Percentiles rank a stretch among this genome's conserved stretches.
Evolutionary conservation across 495 filamentous ascomycete species (phyloP).

Genomic region (Rhypophila decipiens): DNA sequence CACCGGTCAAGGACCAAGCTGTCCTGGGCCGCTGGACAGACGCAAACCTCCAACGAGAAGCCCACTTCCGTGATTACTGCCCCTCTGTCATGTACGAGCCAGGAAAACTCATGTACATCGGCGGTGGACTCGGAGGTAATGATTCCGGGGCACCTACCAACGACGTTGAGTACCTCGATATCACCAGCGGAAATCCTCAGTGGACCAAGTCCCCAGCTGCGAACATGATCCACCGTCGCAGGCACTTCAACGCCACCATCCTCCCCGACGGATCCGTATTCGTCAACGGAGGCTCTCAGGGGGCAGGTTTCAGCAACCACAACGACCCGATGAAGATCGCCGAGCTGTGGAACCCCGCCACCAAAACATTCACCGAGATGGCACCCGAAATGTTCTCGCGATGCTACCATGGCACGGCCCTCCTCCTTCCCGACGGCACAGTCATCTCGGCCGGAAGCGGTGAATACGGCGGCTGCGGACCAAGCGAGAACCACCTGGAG

Average conservation of each 20-base stretch:
- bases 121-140: conserved; percentile 1
- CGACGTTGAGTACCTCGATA: conserved; percentile 4
- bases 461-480: conserved; percentile 2
- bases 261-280: conserved; percentile 7
- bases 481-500: neutral
- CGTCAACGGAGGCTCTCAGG: conserved; percentile 6
- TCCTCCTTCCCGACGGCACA: conserved; percentile 3
- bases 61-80: conserved; percentile 5
- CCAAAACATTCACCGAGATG: conserved; percentile 3
- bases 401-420: conserved; percentile 4
- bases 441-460: conserved; percentile 5
- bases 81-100: conserved; percentile 10
- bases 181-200: neutral
- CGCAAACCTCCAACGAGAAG: neutral
- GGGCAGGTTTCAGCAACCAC: conserved; percentile 7
- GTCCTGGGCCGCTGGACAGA: conserved; percentile 1
- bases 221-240: conserved; percentile 3
- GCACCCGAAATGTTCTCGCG: conserved; percentile 4
- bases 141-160: neutral
- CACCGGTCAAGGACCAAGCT: neutral
- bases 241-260: conserved; percentile 9
- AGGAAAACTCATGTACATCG: conserved; percentile 8
- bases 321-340: neutral
- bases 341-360: conserved; percentile 4
- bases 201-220: conserved; percentile 1